Evolutionary conservation across 768 basidiomycete species (phyloP).

Genomic region (Roridomyces roridus): DNA sequence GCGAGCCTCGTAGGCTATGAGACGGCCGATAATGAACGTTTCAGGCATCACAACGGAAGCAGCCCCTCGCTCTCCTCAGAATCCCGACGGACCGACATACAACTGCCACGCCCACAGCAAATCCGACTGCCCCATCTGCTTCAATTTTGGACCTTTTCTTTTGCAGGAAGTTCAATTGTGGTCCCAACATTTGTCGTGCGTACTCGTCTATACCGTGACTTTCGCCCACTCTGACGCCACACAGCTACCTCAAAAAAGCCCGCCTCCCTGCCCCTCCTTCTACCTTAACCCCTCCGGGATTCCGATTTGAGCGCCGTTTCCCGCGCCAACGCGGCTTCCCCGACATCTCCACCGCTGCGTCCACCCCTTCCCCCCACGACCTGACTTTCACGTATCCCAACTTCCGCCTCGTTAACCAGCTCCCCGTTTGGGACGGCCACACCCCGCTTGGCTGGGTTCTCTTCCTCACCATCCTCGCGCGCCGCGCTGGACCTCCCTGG

Average conservation of each 20-base stretch:
- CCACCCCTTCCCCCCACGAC: neutral
- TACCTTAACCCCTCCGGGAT: neutral
- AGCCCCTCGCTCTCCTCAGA: no score
- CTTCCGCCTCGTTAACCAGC: slow-evolving; percentile 5
- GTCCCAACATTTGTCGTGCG: slow-evolving; percentile 2
- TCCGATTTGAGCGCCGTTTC: slow-evolving; percentile 3
- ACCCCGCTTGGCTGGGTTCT: slow-evolving; percentile 3
- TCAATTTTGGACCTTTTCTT: slow-evolving; percentile 13
- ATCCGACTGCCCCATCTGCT: neutral
- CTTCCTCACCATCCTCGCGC: slow-evolving; percentile 1
- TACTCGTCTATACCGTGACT: no score
- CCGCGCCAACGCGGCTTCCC: slow-evolving; percentile 12
- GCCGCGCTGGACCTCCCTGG: neutral
- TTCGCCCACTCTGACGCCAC: no score
- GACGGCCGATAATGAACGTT: slow-evolving; percentile 3
- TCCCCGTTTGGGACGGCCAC: slow-evolving; percentile 3
- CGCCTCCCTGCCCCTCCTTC: neutral
- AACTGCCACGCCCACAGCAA: slow-evolving; percentile 9
- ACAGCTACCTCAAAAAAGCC: slow-evolving; percentile 2
- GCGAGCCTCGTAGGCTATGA: neutral
- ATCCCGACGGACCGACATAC: neutral
- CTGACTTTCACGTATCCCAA: slow-evolving; percentile 9
- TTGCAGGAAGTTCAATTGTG: slow-evolving; percentile 7
- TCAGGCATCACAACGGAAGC: neutral
- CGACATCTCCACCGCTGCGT: neutral